Base-by-base conservation (phyloP, 2,329 filamentous ascomycete genomes). In the Chaetoscypha palmicola region DNA sequence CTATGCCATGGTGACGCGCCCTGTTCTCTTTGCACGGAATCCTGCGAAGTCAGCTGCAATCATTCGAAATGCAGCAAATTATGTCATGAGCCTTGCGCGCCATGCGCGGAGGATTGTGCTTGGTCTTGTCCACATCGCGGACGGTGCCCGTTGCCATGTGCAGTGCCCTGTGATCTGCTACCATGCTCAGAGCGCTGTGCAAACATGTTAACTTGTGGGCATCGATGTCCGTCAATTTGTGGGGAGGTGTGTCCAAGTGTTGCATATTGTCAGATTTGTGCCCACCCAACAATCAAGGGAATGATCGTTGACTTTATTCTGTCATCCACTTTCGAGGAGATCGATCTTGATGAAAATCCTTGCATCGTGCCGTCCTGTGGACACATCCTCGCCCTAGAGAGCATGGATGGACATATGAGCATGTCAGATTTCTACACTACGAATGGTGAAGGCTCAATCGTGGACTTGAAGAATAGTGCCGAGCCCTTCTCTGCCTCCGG, bases 131-230 rank as follows among this genome's bases (percentile, higher is more conserved):
- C 67, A 10, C 80, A 85, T 54, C 58, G 62, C 22, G 63, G 52
- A 47, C 32, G 38, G 37, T 72, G 69, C 48, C 57, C 58, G 7
- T 64, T 66, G 59, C 64, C 63, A 8, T 86, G 82, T 50, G 78
- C 79, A 1, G 81, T 76, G 0, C 81, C 83, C 0, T 88, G 82
- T 57, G 68, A 84, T 51, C 72, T 77, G 64, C 56, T 85, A 0
- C 83, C 82, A 1, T 88, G 82, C 57, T 73, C 72, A 1, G 60
- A 69, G 51, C 68, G 81, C 7, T 88, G 83, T 55, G 55, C 64
- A 2, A 66, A 73, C 21, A 12, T 46, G 0, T 59, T 86, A 3
- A 14, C 20, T 0, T 86, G 82, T 54, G 75, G 76, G 1, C 80
- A 86, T 58, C 73, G 68, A 56, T 86, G 77, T 64, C 80, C 80